Conservation (phyloP, 352 stramenopile genomes). For the Globisporangium ultimum region DNA sequence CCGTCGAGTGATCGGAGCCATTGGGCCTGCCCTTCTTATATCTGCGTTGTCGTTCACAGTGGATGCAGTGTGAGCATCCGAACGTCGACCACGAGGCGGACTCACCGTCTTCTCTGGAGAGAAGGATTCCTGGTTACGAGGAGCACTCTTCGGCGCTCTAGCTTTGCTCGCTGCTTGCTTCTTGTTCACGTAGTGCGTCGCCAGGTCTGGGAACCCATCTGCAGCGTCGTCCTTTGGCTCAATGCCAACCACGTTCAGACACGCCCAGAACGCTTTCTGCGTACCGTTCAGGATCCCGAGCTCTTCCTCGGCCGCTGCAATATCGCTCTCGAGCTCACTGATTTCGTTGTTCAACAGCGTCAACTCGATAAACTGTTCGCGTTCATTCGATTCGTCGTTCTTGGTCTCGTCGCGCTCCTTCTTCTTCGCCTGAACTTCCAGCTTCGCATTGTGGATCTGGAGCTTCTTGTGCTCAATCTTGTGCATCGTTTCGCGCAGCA, state of each 20-base stretch:
- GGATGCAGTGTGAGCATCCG: conserved; percentile 18
- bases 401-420: conserved; percentile 31
- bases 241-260: conserved; percentile 66
- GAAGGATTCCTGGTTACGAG: conserved; percentile 17
- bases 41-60: conserved; percentile 15
- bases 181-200: conserved; percentile 44
- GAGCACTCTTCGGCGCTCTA: conserved; percentile 15
- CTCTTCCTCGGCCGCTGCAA: conserved; percentile 46
- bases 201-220: conserved; percentile 51
- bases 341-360: conserved; percentile 54
- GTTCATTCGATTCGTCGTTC: conserved; percentile 18
- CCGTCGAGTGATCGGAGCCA: conserved; percentile 19
- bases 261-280: conserved; percentile 57
- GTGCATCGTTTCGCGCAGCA: conserved; percentile 73
- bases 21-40: background rate
- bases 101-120: conserved; percentile 6
- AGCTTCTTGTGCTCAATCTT: conserved; percentile 66
- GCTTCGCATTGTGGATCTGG: conserved; percentile 29
- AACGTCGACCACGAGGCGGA: conserved; percentile 12
- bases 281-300: conserved; percentile 32
- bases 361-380: conserved; percentile 29
- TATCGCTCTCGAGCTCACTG: conserved; percentile 58
- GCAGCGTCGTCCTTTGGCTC: conserved; percentile 45
- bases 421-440: conserved; percentile 38
- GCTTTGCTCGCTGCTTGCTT: conserved; percentile 29